Base-by-base conservation (phyloP, 106 monocot species). In the Iris macrosiphon region DNA sequence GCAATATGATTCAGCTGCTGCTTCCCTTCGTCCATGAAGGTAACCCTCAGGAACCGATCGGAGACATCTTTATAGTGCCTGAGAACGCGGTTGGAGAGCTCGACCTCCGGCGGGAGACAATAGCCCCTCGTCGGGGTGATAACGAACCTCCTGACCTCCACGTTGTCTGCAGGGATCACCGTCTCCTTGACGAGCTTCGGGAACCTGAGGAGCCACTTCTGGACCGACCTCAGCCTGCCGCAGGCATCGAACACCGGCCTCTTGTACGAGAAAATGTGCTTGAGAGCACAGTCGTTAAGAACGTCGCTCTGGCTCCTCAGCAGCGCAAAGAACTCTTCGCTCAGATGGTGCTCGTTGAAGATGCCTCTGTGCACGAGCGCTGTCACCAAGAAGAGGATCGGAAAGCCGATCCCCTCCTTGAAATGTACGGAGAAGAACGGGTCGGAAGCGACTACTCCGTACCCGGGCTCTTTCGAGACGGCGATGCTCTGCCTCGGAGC, bases 61-160 rank as follows among this genome's bases (percentile, higher is more conserved):
- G 83, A 50, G 13, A 75, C 55, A 2, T 75, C 56, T 31, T 39
- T 76, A 40, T 83, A 98, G 17, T 70, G 51, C 28, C 96, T 67
- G 16, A 98, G 75, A 16, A 98, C 80, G 39, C 96, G 69, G 50
- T 98, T 98, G 7, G 96, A 87, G 29, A 90, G 71, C 52, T 98
- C 96, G 0, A 69, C 57, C 26, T 77, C 90, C 0, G 96, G 83
- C 14, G 90, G 96, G 7, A 98, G 69, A 60, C 91, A 98, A 43
- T 87, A 75, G 3, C 80, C 96, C 50, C 67, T 91, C 13, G 83
- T 83, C 20, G 96, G 96, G n/a, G 96, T 98, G 55, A 98, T 78
- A n/a, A 87, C 61, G 38, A 98, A 58, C 59, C 90, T 83, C 64
- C 90, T 68, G 2, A 98, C 72, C 58, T 80, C 77, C 20, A 65